phyloP scores from a whole-genome alignment of 2,329 filamentous ascomycete genomes.

The Fusarium nygamai region DNA sequence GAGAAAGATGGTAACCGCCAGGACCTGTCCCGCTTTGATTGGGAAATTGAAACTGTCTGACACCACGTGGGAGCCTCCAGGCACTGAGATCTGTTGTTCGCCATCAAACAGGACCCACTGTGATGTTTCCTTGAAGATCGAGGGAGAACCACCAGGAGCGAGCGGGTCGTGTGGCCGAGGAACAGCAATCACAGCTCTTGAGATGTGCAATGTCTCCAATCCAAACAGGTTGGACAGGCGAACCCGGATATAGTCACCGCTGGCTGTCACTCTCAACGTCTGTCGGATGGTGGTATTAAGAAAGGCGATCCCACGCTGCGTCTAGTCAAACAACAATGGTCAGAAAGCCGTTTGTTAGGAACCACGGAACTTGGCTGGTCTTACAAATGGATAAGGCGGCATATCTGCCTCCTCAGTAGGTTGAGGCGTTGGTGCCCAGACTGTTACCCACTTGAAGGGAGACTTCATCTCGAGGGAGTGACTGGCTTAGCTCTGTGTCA shows the following conservation, averaged over 20 bases:
- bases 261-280: background rate
- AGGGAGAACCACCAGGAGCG: background rate
- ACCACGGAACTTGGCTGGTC: background rate
- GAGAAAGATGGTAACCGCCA: background rate
- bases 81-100: background rate
- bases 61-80: background rate
- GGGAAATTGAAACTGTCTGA: background rate
- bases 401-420: background rate
- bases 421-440: background rate
- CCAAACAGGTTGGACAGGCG: background rate
- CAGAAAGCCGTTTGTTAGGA: background rate
- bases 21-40: background rate
- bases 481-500: background rate
- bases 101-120: background rate
- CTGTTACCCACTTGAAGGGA: background rate
- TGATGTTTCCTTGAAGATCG: background rate
- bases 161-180: background rate
- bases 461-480: background rate
- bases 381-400: background rate
- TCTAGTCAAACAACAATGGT: background rate
- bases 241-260: background rate
- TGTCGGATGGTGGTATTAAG: background rate
- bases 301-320: background rate
- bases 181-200: background rate
- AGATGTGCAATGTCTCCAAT: background rate